Conservation (phyloP, 305 asterid genomes). For the Coffea humblotiana region DNA sequence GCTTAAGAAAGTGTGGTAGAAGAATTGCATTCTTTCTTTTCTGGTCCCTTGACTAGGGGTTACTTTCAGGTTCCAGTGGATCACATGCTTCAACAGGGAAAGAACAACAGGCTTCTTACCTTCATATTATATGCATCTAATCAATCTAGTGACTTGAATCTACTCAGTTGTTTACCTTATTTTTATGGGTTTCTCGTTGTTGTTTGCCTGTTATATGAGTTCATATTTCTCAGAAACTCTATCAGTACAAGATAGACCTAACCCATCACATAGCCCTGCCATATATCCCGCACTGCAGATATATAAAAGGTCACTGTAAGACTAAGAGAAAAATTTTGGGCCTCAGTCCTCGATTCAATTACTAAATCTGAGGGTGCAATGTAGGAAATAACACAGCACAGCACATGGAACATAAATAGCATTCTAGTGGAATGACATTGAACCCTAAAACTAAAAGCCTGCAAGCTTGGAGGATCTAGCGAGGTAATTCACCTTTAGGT, state of each 20-base stretch:
- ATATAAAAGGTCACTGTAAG: background rate
- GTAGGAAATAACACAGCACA: background rate
- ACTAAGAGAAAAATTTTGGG: background rate
- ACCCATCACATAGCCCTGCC: background rate
- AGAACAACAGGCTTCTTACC: background rate
- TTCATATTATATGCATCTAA: background rate
- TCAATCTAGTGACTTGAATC: background rate
- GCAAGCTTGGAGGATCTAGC: background rate
- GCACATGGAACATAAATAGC: background rate
- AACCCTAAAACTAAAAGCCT: background rate
- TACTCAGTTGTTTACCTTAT: background rate
- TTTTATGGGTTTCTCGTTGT: background rate
- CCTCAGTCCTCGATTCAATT: background rate
- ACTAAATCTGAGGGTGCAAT: background rate
- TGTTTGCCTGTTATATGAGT: background rate
- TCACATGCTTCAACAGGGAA: background rate
- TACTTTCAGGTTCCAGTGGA: background rate
- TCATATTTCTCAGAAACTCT: background rate
- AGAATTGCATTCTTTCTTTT: background rate
- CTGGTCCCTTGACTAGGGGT: background rate
- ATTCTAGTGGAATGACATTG: background rate
- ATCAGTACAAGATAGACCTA: background rate
- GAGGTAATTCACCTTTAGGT: conserved; percentile 64
- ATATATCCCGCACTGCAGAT: no score
- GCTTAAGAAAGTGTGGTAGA: background rate